Evolutionary conservation across 345 rosid genomes (phyloP).

Genomic region (Dipteronia dyeriana): DNA sequence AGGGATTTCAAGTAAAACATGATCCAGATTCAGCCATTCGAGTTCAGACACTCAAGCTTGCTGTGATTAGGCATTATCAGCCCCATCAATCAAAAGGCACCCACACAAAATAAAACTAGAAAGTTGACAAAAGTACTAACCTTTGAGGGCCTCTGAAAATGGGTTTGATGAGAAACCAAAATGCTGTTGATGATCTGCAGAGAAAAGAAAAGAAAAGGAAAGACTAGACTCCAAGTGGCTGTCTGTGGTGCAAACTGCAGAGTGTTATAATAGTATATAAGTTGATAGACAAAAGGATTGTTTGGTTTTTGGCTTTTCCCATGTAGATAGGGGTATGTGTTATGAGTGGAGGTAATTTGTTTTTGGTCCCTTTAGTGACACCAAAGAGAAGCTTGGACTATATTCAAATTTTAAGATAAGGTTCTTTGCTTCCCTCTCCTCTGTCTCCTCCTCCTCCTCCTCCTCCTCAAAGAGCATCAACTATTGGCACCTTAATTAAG

Average conservation of each 20-base stretch:
- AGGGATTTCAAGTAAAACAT: neutral
- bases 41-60: neutral
- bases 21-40: neutral
- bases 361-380: constrained; percentile 36
- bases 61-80: neutral
- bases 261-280: neutral
- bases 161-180: constrained; percentile 25
- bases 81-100: neutral
- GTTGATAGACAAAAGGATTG: constrained; percentile 14
- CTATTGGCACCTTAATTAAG: too few species aligned
- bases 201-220: constrained; percentile 13
- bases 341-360: constrained; percentile 63
- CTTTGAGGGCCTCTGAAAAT: constrained; percentile 30
- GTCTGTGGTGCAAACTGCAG: constrained; percentile 16
- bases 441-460: neutral
- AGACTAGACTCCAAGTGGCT: neutral
- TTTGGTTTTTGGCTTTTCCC: constrained; percentile 74
- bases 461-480: neutral
- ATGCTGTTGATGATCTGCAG: constrained; percentile 22
- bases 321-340: constrained; percentile 78
- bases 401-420: constrained; percentile 35
- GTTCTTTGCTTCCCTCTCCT: constrained; percentile 8
- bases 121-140: constrained; percentile 29
- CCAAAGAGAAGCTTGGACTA: constrained; percentile 40
- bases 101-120: neutral